Base-by-base conservation (phyloP, 1,284 basidiomycete genomes). In the Vanrija sp. region DNA sequence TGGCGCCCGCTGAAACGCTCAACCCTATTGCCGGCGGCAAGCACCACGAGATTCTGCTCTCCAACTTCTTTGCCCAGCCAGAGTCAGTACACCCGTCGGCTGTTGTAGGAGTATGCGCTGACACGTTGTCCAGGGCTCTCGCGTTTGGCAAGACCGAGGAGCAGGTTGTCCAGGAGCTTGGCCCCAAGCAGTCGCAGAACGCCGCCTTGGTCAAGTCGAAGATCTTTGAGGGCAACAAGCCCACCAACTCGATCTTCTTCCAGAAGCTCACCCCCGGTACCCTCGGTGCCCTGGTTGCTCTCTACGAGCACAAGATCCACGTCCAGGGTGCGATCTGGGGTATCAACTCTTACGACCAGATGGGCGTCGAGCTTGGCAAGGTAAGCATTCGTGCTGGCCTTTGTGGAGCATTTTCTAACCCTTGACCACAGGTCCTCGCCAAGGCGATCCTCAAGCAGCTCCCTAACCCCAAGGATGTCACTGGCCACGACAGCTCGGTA, bases 51-150 rank as follows among this genome's bases (percentile, higher is more conserved):
- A 98, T 98, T 75, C 82, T 98, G 16, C 84, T 98, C 18, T 91
- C 88, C 76, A 98, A 98, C 83, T 98, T 89, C 81, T 98, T 98
- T 66, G 95, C 95, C 22, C 96, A 97, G 76, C 91, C 93, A 10
- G 91, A 95, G 78, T 75, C 46, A 56, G 68, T 66, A 6, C 25
- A 62, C 65, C 27, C n/a, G 22, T 31, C 27, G 23, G 14, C 22
- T 35, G 52, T 35, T 9, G 19, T 49, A 24, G 18, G 31, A 6
- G 25, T 31, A 4, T 7, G 16, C 4, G 51, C 57, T 59, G 19
- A 61, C 45, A 35, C 20, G n/a, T 49, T 7, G 7, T n/a, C 7
- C 57, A 73, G 71, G 63, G 95, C 95, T 8, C 81, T 98, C 45
- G 96, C 95, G 2, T 98, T 98, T 66, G 95, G 96, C 37, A 98